Conservation (phyloP, 306 rosid species). For the Quercus aquifolioides region DNA sequence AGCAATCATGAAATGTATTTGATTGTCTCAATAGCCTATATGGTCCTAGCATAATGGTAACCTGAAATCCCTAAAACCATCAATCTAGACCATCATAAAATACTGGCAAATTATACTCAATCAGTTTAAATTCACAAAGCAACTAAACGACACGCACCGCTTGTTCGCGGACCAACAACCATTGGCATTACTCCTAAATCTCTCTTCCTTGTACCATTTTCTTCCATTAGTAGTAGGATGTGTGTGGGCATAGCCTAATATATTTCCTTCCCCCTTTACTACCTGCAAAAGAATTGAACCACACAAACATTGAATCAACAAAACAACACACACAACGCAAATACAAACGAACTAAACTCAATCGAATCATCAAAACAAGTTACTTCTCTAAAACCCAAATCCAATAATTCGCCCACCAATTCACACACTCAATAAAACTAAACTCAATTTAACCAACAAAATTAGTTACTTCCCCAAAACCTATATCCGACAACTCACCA, state of each 20-base stretch:
- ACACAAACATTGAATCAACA: background rate
- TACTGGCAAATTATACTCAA: background rate
- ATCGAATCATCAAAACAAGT: background rate
- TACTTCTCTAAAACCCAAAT: background rate
- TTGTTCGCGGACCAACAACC: slow-evolving; percentile 26
- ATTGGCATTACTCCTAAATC: slow-evolving; percentile 29
- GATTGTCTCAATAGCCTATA: background rate
- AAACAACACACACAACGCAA: background rate
- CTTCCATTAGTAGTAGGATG: slow-evolving; percentile 27
- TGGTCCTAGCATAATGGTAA: background rate
- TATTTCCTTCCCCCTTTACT: slow-evolving; percentile 27
- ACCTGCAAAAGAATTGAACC: too few species aligned
- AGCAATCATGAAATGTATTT: background rate
- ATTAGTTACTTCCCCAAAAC: background rate
- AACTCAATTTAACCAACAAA: background rate
- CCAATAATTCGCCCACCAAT: background rate
- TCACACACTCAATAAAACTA: background rate
- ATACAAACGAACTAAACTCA: background rate
- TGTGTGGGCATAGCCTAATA: slow-evolving; percentile 7
- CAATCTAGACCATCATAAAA: background rate
- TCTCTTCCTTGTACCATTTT: slow-evolving; percentile 31
- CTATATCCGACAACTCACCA: too few species aligned
- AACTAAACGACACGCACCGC: slow-evolving; percentile 20
- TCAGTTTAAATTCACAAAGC: background rate
- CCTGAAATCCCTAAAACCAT: background rate